A percentile compares a stretch with the other conserved stretches of the same genome.
Conservation (phyloP, 1,284 basidiomycete species). For the Xerocomus amazonicus region DNA sequence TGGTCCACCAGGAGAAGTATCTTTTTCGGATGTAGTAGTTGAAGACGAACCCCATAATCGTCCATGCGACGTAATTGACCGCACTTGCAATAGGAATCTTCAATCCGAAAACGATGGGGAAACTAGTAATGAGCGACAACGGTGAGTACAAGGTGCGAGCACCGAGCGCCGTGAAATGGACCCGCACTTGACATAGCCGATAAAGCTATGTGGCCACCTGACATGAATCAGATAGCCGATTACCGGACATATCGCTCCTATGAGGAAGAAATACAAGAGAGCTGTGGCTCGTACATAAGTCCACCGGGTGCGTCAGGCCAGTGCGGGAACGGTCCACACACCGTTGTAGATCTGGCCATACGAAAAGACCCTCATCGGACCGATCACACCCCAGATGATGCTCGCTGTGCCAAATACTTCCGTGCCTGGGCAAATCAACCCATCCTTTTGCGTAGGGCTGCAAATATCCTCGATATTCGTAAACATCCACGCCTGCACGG, state of each 20-base stretch:
- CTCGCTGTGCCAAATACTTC: conserved; percentile 39
- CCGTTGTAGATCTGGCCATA: conserved; percentile 23
- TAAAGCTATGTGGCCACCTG: conserved; percentile 41
- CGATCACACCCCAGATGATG: conserved; percentile 43
- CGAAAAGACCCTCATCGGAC: conserved; percentile 34
- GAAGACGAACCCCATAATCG: conserved; percentile 50
- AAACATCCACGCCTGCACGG: conserved; percentile 44
- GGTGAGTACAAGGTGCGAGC: background rate
- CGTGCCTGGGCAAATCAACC: conserved; percentile 40
- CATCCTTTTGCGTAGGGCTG: conserved; percentile 18
- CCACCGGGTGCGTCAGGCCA: no score
- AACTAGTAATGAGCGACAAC: conserved; percentile 22
- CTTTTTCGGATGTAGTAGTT: conserved; percentile 49
- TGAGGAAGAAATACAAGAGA: conserved; percentile 54
- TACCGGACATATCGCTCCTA: conserved; percentile 48
- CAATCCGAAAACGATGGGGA: conserved; percentile 53
- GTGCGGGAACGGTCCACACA: conserved; percentile 7
- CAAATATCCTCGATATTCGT: conserved; percentile 30
- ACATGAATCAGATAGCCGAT: conserved; percentile 38
- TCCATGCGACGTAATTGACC: conserved; percentile 47
- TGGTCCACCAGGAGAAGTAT: conserved; percentile 52
- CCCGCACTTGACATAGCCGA: conserved; percentile 45
- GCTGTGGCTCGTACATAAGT: conserved; percentile 1
- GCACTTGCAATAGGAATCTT: conserved; percentile 51
- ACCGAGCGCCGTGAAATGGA: background rate